A percentile compares a stretch with the other conserved stretches of the same genome.
These are phyloP conservation scores for Xylaria castorea DNA, from an alignment of 495 filamentous ascomycete genomes.

Conservation along the genomic window DNA sequence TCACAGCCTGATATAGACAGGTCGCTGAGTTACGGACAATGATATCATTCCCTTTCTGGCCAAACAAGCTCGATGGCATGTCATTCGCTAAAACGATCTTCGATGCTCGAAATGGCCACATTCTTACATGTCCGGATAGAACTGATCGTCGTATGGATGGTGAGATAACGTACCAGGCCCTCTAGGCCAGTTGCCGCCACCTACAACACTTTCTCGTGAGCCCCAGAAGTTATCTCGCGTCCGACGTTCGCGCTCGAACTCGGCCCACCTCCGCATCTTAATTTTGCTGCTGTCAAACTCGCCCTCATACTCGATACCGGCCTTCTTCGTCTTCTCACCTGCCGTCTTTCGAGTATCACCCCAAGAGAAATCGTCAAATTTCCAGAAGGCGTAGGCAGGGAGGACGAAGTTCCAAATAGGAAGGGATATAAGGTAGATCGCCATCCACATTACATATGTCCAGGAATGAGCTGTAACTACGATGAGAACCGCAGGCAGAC, in stretches of 20 bases:
- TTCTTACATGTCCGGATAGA: slow-evolving; percentile 57
- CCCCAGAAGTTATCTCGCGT: slow-evolving; percentile 54
- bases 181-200: slow-evolving; percentile 40
- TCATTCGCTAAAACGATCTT: neutral
- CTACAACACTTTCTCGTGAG: slow-evolving; percentile 53
- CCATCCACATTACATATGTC: slow-evolving; percentile 96
- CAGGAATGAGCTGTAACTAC: slow-evolving; percentile 94
- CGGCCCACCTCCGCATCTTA: slow-evolving; percentile 97
- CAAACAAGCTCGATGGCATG: neutral
- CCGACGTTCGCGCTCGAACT: slow-evolving; percentile 76
- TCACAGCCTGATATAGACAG: neutral
- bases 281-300: slow-evolving; percentile 98
- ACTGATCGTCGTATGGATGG: slow-evolving; percentile 55
- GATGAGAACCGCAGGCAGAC: slow-evolving; percentile 90
- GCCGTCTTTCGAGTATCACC: slow-evolving; percentile 97
- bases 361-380: slow-evolving; percentile 99
- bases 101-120: neutral
- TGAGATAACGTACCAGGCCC: slow-evolving; percentile 35
- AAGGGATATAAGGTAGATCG: slow-evolving; percentile 90
- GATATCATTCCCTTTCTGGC: neutral
- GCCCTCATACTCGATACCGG: slow-evolving; percentile 85
- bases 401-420: slow-evolving; percentile 99
- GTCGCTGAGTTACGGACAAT: slow-evolving; percentile 5
- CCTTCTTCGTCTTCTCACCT: slow-evolving; percentile 81
- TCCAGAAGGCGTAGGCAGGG: slow-evolving; percentile 96